Conservation (phyloP, 805 yeast genomes). For the Candida hispaniensis region DNA sequence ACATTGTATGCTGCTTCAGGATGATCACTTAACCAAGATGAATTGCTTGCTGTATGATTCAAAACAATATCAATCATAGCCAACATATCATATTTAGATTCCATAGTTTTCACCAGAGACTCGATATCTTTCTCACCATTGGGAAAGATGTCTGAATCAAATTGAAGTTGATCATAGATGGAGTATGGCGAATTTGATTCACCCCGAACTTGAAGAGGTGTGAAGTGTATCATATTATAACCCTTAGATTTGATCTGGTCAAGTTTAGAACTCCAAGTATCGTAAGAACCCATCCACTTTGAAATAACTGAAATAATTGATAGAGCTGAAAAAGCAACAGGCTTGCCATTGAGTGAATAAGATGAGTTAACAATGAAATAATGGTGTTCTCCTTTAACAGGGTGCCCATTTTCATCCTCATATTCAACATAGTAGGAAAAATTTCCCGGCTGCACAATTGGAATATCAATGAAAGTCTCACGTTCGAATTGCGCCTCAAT, state of each 20-base stretch:
- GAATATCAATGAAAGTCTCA: conserved; percentile 51
- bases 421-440: conserved; percentile 64
- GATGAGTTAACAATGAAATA: conserved; percentile 72
- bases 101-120: conserved; percentile 39
- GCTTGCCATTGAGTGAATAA: conserved; percentile 43
- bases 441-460: conserved; percentile 65
- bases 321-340: conserved; percentile 58
- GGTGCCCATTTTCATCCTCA: conserved; percentile 21
- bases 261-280: conserved; percentile 60
- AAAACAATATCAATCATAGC: conserved; percentile 86
- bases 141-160: conserved; percentile 57
- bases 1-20: conserved; percentile 87
- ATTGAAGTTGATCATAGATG: conserved; percentile 70
- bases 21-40: conserved; percentile 71
- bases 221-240: conserved; percentile 92
- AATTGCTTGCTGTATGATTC: conserved; percentile 90
- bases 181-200: conserved; percentile 89
- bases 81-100: conserved; percentile 48
- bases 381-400: conserved; percentile 30
- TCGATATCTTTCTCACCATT: conserved; percentile 44
- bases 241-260: conserved; percentile 56
- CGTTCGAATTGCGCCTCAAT: conserved; percentile 46
- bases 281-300: conserved; percentile 74
- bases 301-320: conserved; percentile 79
- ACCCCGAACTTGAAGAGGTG: conserved; percentile 87